A percentile compares a stretch with the other conserved stretches of the same genome.
Conservation (phyloP, 345 rosid genomes). For the Hirschfeldia incana region DNA sequence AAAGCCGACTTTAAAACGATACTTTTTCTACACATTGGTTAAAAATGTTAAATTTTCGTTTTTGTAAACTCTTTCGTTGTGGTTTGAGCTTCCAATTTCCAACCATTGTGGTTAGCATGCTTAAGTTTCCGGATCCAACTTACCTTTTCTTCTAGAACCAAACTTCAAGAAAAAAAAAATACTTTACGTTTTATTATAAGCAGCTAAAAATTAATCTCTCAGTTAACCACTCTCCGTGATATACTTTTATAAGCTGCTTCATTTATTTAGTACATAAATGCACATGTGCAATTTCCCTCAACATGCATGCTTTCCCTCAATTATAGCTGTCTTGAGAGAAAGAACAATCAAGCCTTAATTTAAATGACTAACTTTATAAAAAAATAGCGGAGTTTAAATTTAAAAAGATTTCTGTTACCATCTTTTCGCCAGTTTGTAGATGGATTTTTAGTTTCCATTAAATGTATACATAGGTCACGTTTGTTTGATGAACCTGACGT, state of each 20-base stretch:
- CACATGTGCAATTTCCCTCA: slow-evolving; percentile 33
- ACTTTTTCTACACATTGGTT: neutral
- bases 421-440: slow-evolving; percentile 10
- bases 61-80: neutral
- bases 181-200: neutral
- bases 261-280: slow-evolving; percentile 29
- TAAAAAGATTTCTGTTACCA: neutral
- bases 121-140: neutral
- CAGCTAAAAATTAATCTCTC: neutral
- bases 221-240: slow-evolving; percentile 5
- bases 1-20: neutral
- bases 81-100: neutral
- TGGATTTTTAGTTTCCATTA: slow-evolving; percentile 4
- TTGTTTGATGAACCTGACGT: slow-evolving; percentile 17
- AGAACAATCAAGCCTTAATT: neutral
- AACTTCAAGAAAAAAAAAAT: neutral
- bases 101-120: neutral
- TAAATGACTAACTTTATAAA: neutral
- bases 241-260: slow-evolving; percentile 14
- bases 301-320: neutral
- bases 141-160: neutral
- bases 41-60: neutral
- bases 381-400: neutral
- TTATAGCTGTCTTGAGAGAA: neutral
- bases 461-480: slow-evolving; percentile 2